These are phyloP conservation scores for Microsporum ferrugineum DNA, from an alignment of 2,329 filamentous ascomycete species.

Conservation along the genomic window DNA sequence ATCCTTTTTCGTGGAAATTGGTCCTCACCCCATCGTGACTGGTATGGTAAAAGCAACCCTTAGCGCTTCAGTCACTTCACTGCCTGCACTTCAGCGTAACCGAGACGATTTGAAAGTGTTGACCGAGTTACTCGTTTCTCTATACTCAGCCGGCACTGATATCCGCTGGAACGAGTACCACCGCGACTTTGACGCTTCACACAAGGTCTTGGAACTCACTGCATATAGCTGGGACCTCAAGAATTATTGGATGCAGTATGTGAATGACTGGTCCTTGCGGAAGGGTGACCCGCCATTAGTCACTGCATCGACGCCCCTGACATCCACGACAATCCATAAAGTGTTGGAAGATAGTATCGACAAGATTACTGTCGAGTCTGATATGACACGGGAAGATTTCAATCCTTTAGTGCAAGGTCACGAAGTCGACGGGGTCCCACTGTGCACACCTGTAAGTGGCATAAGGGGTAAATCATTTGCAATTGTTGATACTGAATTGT, in stretches of 20 bases:
- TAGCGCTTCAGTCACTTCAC: slow-evolving; percentile 39
- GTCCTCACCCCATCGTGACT: slow-evolving; percentile 59
- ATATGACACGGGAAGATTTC: background rate
- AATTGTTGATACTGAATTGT: background rate
- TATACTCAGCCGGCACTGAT: slow-evolving; percentile 51
- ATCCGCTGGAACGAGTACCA: slow-evolving; percentile 64
- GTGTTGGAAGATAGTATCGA: slow-evolving; percentile 4
- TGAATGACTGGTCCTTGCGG: slow-evolving; percentile 6
- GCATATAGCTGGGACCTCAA: slow-evolving; percentile 59
- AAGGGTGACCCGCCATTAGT: slow-evolving; percentile 3
- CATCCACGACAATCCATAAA: slow-evolving; percentile 5
- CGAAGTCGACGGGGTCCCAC: slow-evolving; percentile 9
- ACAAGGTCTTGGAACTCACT: slow-evolving; percentile 53
- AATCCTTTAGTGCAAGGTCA: slow-evolving; percentile 5
- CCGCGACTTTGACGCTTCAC: slow-evolving; percentile 46
- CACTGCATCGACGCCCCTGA: background rate
- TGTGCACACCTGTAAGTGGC: slow-evolving; percentile 11
- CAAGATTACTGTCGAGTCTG: background rate
- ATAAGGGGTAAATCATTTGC: background rate
- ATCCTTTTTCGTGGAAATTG: slow-evolving; percentile 61
- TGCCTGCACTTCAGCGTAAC: slow-evolving; percentile 51
- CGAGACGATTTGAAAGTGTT: slow-evolving; percentile 58
- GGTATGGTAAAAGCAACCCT: slow-evolving; percentile 59
- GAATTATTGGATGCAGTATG: slow-evolving; percentile 49
- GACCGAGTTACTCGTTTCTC: slow-evolving; percentile 43